These are phyloP conservation scores for Hydnomerulius pinastri DNA, from an alignment of 768 basidiomycete genomes.

Conservation along the genomic window DNA sequence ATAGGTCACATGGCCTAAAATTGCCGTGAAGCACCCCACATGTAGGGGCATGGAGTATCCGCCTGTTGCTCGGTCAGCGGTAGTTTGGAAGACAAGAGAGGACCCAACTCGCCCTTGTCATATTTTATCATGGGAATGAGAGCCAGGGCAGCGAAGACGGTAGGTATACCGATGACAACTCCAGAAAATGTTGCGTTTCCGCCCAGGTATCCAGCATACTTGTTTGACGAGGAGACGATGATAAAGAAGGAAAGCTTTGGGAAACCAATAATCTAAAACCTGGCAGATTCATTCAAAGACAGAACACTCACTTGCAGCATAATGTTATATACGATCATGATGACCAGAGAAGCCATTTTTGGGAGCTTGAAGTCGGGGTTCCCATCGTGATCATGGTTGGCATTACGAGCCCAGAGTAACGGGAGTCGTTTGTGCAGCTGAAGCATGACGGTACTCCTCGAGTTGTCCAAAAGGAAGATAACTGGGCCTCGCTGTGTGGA, in stretches of 20 bases:
- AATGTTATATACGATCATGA: slow-evolving; percentile 45
- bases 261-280: background rate
- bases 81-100: background rate
- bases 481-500: slow-evolving; percentile 8
- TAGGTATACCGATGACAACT: slow-evolving; percentile 66
- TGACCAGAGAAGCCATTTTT: slow-evolving; percentile 43
- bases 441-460: background rate
- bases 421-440: background rate
- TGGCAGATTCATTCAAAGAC: background rate
- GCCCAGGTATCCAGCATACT: slow-evolving; percentile 62
- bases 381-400: slow-evolving; percentile 10
- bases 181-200: slow-evolving; percentile 74
- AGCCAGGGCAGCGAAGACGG: slow-evolving; percentile 57
- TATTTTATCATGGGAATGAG: slow-evolving; percentile 56
- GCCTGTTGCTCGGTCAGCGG: slow-evolving; percentile 37
- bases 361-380: slow-evolving; percentile 49
- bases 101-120: slow-evolving; percentile 50
- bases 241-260: slow-evolving; percentile 66
- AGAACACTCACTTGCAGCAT: slow-evolving; percentile 44
- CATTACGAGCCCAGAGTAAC: background rate
- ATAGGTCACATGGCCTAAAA: slow-evolving; percentile 61
- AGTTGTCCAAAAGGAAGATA: background rate
- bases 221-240: slow-evolving; percentile 64
- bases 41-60: slow-evolving; percentile 55
- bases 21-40: slow-evolving; percentile 50